Conservation (phyloP, 106 monocot genomes). For the Acanthochlamys bracteata region DNA sequence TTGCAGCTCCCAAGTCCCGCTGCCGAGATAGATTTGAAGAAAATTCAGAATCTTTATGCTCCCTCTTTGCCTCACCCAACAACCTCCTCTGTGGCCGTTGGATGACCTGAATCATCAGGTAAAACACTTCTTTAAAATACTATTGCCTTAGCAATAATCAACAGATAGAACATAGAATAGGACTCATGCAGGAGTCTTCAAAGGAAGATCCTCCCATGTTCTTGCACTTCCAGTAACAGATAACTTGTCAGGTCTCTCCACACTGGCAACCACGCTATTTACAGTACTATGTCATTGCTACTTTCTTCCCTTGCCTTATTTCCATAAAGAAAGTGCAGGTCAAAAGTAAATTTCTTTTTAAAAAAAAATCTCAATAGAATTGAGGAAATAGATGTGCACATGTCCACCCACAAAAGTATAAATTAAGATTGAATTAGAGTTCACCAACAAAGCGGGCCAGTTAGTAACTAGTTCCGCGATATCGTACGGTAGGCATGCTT, state of each 20-base stretch:
- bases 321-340: background rate
- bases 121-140: background rate
- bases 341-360: background rate
- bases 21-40: conserved; percentile 16
- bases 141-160: background rate
- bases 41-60: conserved; percentile 24
- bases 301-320: conserved; percentile 27
- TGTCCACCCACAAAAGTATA: no score
- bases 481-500: no score
- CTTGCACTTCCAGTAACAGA: conserved; percentile 26
- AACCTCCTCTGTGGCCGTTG: conserved; percentile 22
- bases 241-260: conserved; percentile 37
- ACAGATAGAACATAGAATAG: background rate
- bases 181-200: conserved; percentile 37
- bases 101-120: conserved; percentile 25
- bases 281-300: conserved; percentile 15
- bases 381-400: no score
- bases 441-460: no score
- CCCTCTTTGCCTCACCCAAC: conserved; percentile 33
- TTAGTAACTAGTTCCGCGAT: no score
- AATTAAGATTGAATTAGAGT: no score
- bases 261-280: conserved; percentile 11
- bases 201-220: conserved; percentile 38
- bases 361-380: background rate
- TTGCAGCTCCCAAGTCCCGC: conserved; percentile 17